Base-by-base conservation (phyloP, 106 monocot species). In the Narthecium ossifragum region DNA sequence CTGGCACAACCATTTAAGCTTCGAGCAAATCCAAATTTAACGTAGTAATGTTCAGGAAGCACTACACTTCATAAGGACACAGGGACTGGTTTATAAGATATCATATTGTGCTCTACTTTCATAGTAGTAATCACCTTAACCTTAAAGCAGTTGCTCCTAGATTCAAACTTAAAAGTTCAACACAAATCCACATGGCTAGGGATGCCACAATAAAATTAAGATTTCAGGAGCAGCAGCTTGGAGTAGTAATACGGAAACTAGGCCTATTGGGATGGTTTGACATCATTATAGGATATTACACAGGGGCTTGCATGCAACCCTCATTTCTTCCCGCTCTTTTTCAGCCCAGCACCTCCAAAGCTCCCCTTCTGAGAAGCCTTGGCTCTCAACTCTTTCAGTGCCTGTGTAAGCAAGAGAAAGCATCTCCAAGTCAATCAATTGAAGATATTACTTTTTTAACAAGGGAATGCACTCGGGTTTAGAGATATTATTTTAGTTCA, bases 301-400 rank as follows among this genome's bases (percentile, higher is more conserved):
- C 8, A 23, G 9, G 49, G 9, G 23, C 0, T 3, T 29, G 43
- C 6, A n/a, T n/a, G 18, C 46, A 20, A 46, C 36, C 33, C 63
- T 78, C 61, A 78, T 51, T 84, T 78, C 71, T 84, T 84, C 6
- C 83, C 78, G 10, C 83, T 84, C 56, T 84, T 84, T 67, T 84
- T 84, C 6, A 84, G 78, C 3, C 83, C 83, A 34, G 78, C 17
- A 39, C 83, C 83, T 31, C 83, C 75, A 47, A 84, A 71, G 4
- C 71, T 23, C 20, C 78, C 83, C 64, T 84, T 84, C 67, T 78
- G 78, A 1, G 72, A 43, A 38, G 83, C 83, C 50, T 84, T 84
- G 14, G 83, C 83, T 50, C 64, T 84, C 59, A 84, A 36, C 34
- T 84, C 83, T 59, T 74, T 84, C 67, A 84, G 49, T 47, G 78